phyloP scores from a whole-genome alignment of 148 eudicot species.

The Amaranthus palmeri region DNA sequence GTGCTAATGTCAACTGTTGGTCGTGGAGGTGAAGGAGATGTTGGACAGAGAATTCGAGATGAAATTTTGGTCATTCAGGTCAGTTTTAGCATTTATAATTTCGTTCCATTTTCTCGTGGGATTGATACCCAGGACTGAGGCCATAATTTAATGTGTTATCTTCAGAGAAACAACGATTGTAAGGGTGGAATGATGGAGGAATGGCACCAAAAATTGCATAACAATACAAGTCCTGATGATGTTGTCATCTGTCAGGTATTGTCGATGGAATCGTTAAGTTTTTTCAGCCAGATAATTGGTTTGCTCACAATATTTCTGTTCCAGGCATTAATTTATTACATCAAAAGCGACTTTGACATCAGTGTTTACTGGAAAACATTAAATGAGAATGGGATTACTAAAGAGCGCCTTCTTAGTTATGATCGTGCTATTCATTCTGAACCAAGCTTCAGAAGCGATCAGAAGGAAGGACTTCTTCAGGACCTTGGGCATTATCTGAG shows the following conservation, averaged over 20 bases:
- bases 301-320: constrained; percentile 17
- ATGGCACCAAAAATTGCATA: constrained; percentile 99
- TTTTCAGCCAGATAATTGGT: constrained; percentile 8
- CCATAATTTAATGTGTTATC: constrained; percentile 8
- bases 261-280: constrained; percentile 2
- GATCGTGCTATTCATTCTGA: constrained; percentile 93
- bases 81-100: neutral
- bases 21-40: constrained; percentile 99
- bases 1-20: constrained; percentile 93
- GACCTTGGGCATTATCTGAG: constrained; percentile 93
- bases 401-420: constrained; percentile 95
- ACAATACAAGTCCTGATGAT: constrained; percentile 98
- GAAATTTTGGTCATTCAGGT: constrained; percentile 97
- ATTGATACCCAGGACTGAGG: neutral
- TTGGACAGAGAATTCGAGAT: constrained; percentile 96
- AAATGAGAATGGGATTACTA: constrained; percentile 88
- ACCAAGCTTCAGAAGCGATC: constrained; percentile 76
- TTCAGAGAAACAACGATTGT: constrained; percentile 91
- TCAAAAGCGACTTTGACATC: constrained; percentile 76
- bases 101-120: neutral
- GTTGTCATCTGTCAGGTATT: constrained; percentile 94
- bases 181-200: constrained; percentile 98
- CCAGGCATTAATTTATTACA: constrained; percentile 87
- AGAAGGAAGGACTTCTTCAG: constrained; percentile 89
- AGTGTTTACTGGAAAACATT: constrained; percentile 90